Conservation (phyloP, 306 rosid species). For the Chamaecrista fasciculata region DNA sequence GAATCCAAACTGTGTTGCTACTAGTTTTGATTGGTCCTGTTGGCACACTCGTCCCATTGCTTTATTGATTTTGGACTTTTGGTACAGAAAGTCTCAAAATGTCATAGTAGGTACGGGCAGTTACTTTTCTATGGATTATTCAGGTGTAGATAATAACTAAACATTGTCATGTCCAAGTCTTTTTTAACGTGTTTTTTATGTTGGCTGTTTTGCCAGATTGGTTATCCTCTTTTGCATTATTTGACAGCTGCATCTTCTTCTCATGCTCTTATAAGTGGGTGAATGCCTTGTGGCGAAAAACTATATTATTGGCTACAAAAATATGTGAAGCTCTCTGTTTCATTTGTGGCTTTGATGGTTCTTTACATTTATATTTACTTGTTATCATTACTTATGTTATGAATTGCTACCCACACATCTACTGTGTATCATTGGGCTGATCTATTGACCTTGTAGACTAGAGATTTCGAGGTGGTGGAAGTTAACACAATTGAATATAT, state of each 20-base stretch:
- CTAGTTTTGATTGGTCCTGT: neutral
- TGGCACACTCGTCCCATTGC: neutral
- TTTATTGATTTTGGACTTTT: neutral
- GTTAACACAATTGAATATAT: neutral
- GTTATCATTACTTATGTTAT: neutral
- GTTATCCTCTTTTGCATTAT: constrained; percentile 14
- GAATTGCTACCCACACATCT: neutral
- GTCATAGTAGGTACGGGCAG: neutral
- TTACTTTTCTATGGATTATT: neutral
- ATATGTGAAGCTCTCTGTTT: neutral
- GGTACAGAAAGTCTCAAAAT: neutral
- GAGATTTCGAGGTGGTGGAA: constrained; percentile 11
- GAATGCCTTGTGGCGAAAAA: neutral
- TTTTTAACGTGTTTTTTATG: neutral
- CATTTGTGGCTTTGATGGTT: neutral
- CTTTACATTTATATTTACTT: neutral
- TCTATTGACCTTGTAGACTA: neutral
- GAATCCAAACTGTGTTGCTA: no score
- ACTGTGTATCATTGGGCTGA: neutral
- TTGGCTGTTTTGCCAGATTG: neutral
- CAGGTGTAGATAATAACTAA: neutral
- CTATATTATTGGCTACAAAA: neutral
- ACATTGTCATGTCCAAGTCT: neutral
- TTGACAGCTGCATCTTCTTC: neutral
- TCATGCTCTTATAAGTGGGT: neutral